Evolutionary conservation across 2,329 filamentous ascomycete species (phyloP).

Genomic region (Ophiognomonia clavigignenti-juglandacearum): DNA sequence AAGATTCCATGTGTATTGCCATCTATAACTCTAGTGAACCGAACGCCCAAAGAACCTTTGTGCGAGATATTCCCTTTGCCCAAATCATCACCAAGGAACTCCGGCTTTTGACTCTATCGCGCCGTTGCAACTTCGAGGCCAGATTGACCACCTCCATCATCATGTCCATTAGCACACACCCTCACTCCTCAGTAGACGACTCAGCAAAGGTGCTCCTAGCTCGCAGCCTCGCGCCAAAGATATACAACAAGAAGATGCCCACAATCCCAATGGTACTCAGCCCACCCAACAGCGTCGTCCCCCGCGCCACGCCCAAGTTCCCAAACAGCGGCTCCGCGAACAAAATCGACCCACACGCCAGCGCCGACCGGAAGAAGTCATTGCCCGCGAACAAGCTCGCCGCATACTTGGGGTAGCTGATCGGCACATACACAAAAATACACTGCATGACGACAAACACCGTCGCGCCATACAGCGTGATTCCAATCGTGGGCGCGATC

Average conservation of each 20-base stretch:
- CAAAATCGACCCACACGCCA: constrained; percentile 56
- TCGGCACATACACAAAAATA: constrained; percentile 55
- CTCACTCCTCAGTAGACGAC: constrained; percentile 18
- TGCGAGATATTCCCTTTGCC: too few species aligned
- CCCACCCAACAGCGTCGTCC: constrained; percentile 52
- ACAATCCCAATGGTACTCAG: constrained; percentile 47
- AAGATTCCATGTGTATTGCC: too few species aligned
- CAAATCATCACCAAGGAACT: too few species aligned
- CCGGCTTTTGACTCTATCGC: too few species aligned
- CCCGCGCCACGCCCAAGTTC: constrained; percentile 54
- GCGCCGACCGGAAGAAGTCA: constrained; percentile 52
- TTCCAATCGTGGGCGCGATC: constrained; percentile 53
- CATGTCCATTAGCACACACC: neutral
- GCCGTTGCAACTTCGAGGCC: too few species aligned
- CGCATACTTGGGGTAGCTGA: constrained; percentile 51
- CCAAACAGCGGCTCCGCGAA: constrained; percentile 56
- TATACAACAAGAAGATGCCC: constrained; percentile 58
- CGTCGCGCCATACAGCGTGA: constrained; percentile 46
- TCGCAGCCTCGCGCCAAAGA: constrained; percentile 49
- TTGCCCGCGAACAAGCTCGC: constrained; percentile 57
- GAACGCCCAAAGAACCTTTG: too few species aligned
- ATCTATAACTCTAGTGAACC: too few species aligned
- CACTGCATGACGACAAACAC: constrained; percentile 55
- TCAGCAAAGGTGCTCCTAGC: constrained; percentile 53
- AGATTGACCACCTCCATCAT: too few species aligned